These are phyloP conservation scores for Cyclocybe cylindracea DNA, from an alignment of 768 basidiomycete species.

Conservation along the genomic window DNA sequence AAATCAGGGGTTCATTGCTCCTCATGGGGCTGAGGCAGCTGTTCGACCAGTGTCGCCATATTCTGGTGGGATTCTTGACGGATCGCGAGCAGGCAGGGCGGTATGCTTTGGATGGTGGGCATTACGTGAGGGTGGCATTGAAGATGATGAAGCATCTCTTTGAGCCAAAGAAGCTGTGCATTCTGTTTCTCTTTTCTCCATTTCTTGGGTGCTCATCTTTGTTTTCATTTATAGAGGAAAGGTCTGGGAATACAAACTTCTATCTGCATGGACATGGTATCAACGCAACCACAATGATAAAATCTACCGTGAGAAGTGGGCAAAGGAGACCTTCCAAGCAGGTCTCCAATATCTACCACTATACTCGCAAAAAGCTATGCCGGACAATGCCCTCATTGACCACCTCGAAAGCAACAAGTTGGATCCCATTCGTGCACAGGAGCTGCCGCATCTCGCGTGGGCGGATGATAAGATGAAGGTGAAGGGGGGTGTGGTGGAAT, in stretches of 20 bases:
- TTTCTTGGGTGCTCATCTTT: neutral
- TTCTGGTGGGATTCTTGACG: slow-evolving; percentile 19
- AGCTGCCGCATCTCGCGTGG: slow-evolving; percentile 23
- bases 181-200: neutral
- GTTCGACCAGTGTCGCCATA: slow-evolving; percentile 21
- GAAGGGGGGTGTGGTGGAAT: slow-evolving; percentile 17
- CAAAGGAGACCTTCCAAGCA: slow-evolving; percentile 28
- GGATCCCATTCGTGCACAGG: slow-evolving; percentile 23
- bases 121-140: slow-evolving; percentile 21
- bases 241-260: slow-evolving; percentile 22
- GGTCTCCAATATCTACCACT: slow-evolving; percentile 24
- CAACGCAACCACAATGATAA: slow-evolving; percentile 25
- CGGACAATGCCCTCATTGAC: slow-evolving; percentile 12
- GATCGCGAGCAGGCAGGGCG: slow-evolving; percentile 15
- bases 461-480: slow-evolving; percentile 24
- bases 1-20: slow-evolving; percentile 14
- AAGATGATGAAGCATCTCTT: slow-evolving; percentile 21
- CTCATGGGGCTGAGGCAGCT: slow-evolving; percentile 18
- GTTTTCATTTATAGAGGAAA: slow-evolving; percentile 14
- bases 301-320: slow-evolving; percentile 23
- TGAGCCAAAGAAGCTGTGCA: slow-evolving; percentile 25
- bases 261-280: slow-evolving; percentile 27
- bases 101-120: slow-evolving; percentile 11
- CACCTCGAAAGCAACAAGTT: slow-evolving; percentile 16
- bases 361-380: slow-evolving; percentile 15